Evolutionary conservation across 1,284 basidiomycete species (phyloP), one percentile per base, ranked within the genome.

Genomic region (Ceratobasidium sp.): DNA sequence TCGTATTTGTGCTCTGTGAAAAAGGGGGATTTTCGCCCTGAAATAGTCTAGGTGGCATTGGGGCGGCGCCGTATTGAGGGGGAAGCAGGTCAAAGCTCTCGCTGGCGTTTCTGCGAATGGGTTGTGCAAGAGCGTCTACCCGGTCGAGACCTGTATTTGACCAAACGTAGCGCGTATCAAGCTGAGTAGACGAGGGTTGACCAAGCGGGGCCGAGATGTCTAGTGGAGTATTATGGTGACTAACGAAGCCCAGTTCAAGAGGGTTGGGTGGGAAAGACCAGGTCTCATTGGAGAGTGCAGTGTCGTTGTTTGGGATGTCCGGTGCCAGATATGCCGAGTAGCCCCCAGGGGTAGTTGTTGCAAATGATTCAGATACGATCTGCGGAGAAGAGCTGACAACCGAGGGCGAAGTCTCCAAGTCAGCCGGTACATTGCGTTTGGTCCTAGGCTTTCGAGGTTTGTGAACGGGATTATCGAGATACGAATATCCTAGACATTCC

Each of bases 401-500:
- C 10, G 60, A 20, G 28, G 33, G 20, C 3, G 44, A 42, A 66
- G 58, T 44, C 33, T 55, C 72, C 61, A 40, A 66, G 39, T 7
- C 49, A 26, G 44, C 18, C 20, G n/a, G 23, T 49, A 55, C 66
- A 42, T 39, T n/a, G 28, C 28, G 68, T 33, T 49, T 70, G 18
- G 58, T 60, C 26, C 61, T 39, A 18, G 58, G 49, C 33, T 66
- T 75, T 20, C 61, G 61, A 20, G 58, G 60, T n/a, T 60, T 64
- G 33, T 2, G 61, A 49, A 53, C 51, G 4, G 60, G 63, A 10
- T 56, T 42, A 7, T 76, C 73, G 15, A 61, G 51, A 26, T 76
- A 58, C 20, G 75, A 46, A 44, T 76, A 76, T 56, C 73, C 73
- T 12, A 76, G 71, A 28, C 71, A 75, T 53, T 46, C 42, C 3